Evolutionary conservation across 345 rosid species (phyloP), one percentile per base, ranked within the genome.

Genomic region (Orychophragmus violaceus): DNA sequence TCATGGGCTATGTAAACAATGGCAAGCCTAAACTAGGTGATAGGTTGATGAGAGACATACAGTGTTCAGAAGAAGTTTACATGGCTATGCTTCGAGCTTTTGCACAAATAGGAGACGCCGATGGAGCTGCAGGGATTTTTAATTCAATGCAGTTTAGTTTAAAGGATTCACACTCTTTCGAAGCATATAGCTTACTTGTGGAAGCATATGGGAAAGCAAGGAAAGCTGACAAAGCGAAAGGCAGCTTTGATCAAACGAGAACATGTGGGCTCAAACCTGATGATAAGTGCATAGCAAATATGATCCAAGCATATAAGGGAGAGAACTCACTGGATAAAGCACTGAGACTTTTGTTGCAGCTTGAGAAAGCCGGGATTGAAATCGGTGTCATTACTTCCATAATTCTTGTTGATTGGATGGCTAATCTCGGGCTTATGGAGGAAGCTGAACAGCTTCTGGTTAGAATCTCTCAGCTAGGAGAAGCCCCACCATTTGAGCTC

Each of bases 391-490:
- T 79, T 57, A 93, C 97, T n/a, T 81, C 76, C 59, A 60, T 86
- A 5, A 87, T 81, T 73, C 85, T 94, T 62, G 75, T 94, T 25
- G 92, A 87, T 71, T 90, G 96, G 95, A 56, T 90, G 69, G 78
- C 88, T 45, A 80, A 45, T 65, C 63, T 94, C 69, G 87, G 74
- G 75, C 72, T 90, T 72, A 60, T 86, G 36, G 95, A 90, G 25
- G 99, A 90, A 83, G 89, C 84, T 2, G 97, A 94, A 82, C 85
- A 86, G 70, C 72, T 84, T 21, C 45, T 87, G 77, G 79, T 65
- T 2, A 90, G 83, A 79, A 84, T 90, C 24, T 82, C 89, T 17
- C 82, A 76, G 73, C 83, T 36, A 69, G 97, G 96, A 16, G 92
- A 90, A 74, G 84, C 78, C 56, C 90, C 92, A 69, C 81, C 90